These are phyloP conservation scores for Athelia psychrophila DNA, from an alignment of 1,284 basidiomycete genomes.

Conservation along the genomic window DNA sequence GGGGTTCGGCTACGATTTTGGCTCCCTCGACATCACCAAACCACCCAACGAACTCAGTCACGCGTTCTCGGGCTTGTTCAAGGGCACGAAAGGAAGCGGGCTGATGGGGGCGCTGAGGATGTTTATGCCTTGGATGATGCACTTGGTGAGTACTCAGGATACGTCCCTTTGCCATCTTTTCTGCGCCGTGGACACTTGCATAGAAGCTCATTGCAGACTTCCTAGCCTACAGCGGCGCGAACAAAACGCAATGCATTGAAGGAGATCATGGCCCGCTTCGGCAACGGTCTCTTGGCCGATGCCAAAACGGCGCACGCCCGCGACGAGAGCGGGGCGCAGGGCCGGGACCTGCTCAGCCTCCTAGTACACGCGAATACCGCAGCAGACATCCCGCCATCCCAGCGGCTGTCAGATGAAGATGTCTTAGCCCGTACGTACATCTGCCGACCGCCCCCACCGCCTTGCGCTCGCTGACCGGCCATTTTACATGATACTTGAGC, in stretches of 20 bases:
- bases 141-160: not conserved
- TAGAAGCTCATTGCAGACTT: no score
- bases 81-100: slow-evolving; percentile 8
- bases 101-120: slow-evolving; percentile 10
- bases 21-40: slow-evolving; percentile 10
- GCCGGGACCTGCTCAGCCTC: not conserved
- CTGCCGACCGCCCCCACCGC: no score
- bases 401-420: slow-evolving; percentile 14
- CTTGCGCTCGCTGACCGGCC: no score
- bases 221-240: not conserved
- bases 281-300: not conserved
- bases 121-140: not conserved
- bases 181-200: not conserved
- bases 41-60: not conserved
- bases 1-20: slow-evolving; percentile 16
- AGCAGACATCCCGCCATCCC: not conserved
- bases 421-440: slow-evolving; percentile 17
- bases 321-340: not conserved
- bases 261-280: not conserved
- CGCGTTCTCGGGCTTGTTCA: not conserved
- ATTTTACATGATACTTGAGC: not conserved
- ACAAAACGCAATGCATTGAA: not conserved
- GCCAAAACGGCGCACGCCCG: not conserved
- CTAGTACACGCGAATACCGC: not conserved
- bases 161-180: no score